Conservation (phyloP, 257 asterid genomes). For the Euphrasia confusa region DNA sequence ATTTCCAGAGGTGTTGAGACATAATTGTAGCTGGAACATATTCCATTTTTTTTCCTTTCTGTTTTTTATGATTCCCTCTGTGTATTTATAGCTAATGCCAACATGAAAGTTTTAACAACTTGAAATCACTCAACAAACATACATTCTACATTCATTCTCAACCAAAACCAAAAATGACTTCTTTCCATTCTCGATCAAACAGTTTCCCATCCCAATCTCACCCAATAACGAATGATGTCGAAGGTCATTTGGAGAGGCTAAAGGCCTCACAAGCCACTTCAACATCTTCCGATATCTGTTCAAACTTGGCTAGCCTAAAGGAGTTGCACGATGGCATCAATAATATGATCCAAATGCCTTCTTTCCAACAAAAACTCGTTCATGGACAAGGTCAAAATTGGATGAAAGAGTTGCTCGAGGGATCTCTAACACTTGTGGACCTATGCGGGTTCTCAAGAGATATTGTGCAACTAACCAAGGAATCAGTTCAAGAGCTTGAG, state of each 20-base stretch:
- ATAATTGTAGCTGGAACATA: neutral
- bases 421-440: conserved; percentile 34
- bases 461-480: conserved; percentile 17
- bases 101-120: neutral
- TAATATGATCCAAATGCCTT: conserved; percentile 35
- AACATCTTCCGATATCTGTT: conserved; percentile 20
- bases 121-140: neutral
- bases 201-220: conserved; percentile 45
- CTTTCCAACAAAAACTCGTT: conserved; percentile 27
- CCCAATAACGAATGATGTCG: conserved; percentile 25
- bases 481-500: conserved; percentile 27
- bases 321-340: conserved; percentile 33
- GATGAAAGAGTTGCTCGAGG: conserved; percentile 32
- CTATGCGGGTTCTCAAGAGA: conserved; percentile 29
- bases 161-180: conserved; percentile 25
- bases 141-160: neutral
- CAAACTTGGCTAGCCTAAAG: conserved; percentile 34
- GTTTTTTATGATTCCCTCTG: neutral
- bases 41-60: neutral
- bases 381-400: conserved; percentile 12
- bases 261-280: conserved; percentile 30
- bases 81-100: neutral
- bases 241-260: conserved; percentile 30
- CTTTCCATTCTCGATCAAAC: conserved; percentile 35
- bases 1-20: neutral